A percentile compares a stretch with the other conserved stretches of the same genome.
These are phyloP conservation scores for Cryphonectria nitschkei DNA, from an alignment of 2,329 filamentous ascomycete genomes.

Conservation along the genomic window DNA sequence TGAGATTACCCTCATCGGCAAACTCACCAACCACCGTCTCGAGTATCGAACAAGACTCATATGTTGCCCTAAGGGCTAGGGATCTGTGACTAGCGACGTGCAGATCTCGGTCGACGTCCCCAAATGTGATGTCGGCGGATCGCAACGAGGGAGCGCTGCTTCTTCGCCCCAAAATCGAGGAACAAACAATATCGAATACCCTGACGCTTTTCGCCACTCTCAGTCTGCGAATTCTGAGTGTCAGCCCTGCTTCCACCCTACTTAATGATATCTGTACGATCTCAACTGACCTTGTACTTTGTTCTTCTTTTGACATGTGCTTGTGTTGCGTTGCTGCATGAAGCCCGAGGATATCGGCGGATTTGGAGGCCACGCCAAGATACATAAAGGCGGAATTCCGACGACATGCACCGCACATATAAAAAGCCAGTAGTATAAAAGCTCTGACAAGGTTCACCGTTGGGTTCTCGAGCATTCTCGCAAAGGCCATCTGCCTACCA, in stretches of 20 bases:
- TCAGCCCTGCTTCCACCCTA: neutral
- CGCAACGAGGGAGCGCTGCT: conserved; percentile 17
- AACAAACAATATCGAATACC: conserved; percentile 24
- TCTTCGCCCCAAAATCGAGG: conserved; percentile 22
- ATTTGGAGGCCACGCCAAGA: conserved; percentile 60
- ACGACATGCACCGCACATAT: conserved; percentile 61
- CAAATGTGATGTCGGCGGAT: conserved; percentile 16
- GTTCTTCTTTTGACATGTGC: conserved; percentile 18
- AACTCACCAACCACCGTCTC: conserved; percentile 19
- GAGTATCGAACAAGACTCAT: conserved; percentile 24
- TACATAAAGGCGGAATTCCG: conserved; percentile 67
- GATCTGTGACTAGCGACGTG: conserved; percentile 1
- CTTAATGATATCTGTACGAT: neutral
- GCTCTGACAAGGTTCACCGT: conserved; percentile 55
- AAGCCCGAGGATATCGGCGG: conserved; percentile 60
- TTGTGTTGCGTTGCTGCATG: conserved; percentile 46
- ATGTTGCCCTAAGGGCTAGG: conserved; percentile 18
- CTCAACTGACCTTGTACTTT: conserved; percentile 6
- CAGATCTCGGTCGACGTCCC: conserved; percentile 8
- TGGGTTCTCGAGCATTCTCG: conserved; percentile 56
- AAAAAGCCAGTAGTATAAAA: conserved; percentile 62
- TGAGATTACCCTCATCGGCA: conserved; percentile 18
- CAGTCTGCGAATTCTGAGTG: neutral
- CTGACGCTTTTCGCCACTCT: conserved; percentile 24
- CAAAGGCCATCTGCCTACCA: conserved; percentile 45